A percentile compares a stretch with the other conserved stretches of the same genome.
phyloP scores from a whole-genome alignment of 1,139 yeast genomes.

The Blastobotrys malaysiensis region DNA sequence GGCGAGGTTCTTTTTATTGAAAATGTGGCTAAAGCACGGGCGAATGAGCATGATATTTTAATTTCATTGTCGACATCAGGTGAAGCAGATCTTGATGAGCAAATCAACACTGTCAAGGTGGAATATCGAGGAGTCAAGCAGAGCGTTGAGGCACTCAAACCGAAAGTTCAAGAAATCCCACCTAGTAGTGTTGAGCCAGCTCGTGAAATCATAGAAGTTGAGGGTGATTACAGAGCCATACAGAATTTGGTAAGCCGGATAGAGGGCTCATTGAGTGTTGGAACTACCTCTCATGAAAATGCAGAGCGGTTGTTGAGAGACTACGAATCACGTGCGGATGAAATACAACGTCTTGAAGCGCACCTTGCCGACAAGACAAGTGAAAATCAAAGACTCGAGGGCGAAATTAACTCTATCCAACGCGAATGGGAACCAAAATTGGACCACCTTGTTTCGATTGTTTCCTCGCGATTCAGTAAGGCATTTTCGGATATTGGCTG shows the following conservation, averaged over 20 bases:
- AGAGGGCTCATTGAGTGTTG: background rate
- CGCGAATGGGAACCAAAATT: conserved; percentile 57
- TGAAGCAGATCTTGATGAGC: background rate
- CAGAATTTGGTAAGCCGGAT: conserved; percentile 4
- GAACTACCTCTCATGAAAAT: conserved; percentile 1
- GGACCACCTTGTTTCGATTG: conserved; percentile 42
- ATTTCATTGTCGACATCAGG: background rate
- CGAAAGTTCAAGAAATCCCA: background rate
- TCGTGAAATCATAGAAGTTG: conserved; percentile 15
- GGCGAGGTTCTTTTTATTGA: background rate
- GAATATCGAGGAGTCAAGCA: background rate
- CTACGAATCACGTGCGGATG: conserved; percentile 25
- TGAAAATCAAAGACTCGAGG: conserved; percentile 31
- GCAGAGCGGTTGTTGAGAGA: conserved; percentile 10
- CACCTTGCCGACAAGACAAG: conserved; percentile 29
- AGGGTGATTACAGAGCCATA: conserved; percentile 2
- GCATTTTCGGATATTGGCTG: conserved; percentile 75
- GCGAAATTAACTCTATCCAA: conserved; percentile 39
- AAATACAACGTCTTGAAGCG: conserved; percentile 29
- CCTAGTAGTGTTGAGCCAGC: conserved; percentile 2
- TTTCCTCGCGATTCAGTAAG: conserved; percentile 57
- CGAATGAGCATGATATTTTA: background rate
- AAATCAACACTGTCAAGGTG: conserved; percentile 1
- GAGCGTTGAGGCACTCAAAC: background rate
- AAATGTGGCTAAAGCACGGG: background rate